Conservation (phyloP, 2,329 filamentous ascomycete genomes). For the Pseudovirgaria hyperparasitica region DNA sequence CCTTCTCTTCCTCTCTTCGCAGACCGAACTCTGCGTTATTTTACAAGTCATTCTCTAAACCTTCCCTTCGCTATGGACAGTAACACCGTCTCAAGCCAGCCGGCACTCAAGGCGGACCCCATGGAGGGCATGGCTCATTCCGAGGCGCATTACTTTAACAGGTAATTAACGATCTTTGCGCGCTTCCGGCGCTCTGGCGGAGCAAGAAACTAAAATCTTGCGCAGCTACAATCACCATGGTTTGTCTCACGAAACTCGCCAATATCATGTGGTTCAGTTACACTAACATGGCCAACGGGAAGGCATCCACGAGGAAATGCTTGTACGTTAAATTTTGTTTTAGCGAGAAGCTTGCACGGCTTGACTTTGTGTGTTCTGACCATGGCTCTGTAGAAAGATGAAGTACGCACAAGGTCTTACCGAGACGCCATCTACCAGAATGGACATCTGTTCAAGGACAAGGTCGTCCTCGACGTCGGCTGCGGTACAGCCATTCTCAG, state of each 20-base stretch:
- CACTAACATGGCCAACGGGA: constrained; percentile 27
- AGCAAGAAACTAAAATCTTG: constrained; percentile 23
- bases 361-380: constrained; percentile 3
- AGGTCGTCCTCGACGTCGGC: constrained; percentile 90
- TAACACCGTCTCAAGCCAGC: constrained; percentile 12
- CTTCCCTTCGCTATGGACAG: constrained; percentile 12
- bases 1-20: no score
- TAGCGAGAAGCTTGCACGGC: constrained; percentile 2
- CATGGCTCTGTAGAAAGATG: constrained; percentile 75
- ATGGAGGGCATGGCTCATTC: constrained; percentile 73
- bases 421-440: constrained; percentile 97
- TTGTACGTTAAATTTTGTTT: constrained; percentile 49
- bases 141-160: constrained; percentile 99
- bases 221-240: constrained; percentile 94
- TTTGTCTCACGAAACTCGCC: constrained; percentile 36
- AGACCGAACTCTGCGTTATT: no score
- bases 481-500: constrained; percentile 96
- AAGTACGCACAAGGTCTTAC: constrained; percentile 92
- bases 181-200: constrained; percentile 9
- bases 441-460: constrained; percentile 83
- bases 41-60: no score
- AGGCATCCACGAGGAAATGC: constrained; percentile 97
- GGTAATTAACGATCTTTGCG: constrained; percentile 39
- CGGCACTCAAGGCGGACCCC: constrained; percentile 17
- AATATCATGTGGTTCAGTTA: constrained; percentile 17